Evolutionary conservation across 139 green algal species (phyloP), one percentile per base, ranked within the genome.

Genomic region (Deuterostichococcus epilithicus): DNA sequence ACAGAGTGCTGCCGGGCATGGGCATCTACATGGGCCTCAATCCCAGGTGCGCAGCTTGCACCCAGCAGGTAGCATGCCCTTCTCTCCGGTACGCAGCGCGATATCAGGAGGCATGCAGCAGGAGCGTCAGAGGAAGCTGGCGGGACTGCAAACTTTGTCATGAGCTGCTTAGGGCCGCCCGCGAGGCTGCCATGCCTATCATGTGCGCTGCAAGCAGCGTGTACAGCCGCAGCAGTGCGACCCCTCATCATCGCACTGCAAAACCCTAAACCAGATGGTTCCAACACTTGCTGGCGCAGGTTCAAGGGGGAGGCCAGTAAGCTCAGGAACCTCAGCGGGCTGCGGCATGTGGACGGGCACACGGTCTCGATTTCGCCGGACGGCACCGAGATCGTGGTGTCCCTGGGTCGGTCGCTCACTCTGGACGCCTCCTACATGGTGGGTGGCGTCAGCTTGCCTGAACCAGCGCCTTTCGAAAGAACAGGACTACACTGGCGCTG

Each of bases 1-100:
- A 63, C 52, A 63, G 28, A 28, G 52, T 63, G 52, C 52, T 63
- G 10, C 5, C 52, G 10, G 52, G 52, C 18, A 13, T 63, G 10
- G 52, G 52, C 52, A 63, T 88, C 52, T 63, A 63, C 52, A 30
- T 63, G 3, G 52, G 52, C 10, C 52, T 13, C 52, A 63, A 13
- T 3, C 18, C 10, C 13, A 63, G 8, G 52, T 63, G 52, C 52
- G 52, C 10, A 5, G 18, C 26, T 63, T 13, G 18, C 52, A 28
- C 52, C 20, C 52, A n/a, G 18, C 52, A n/a, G 13, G 3, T 13
- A 5, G 52, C 52, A 63, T n/a, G 8, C 20, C 18, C 52, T 28
- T 23, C n/a, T n/a, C n/a, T n/a, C n/a, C n/a, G n/a, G n/a, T n/a
- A n/a, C n/a, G n/a, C n/a, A n/a, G n/a, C n/a, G n/a, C n/a, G n/a